These are phyloP conservation scores for Balansia obtecta DNA, from an alignment of 2,329 filamentous ascomycete species.

Conservation along the genomic window DNA sequence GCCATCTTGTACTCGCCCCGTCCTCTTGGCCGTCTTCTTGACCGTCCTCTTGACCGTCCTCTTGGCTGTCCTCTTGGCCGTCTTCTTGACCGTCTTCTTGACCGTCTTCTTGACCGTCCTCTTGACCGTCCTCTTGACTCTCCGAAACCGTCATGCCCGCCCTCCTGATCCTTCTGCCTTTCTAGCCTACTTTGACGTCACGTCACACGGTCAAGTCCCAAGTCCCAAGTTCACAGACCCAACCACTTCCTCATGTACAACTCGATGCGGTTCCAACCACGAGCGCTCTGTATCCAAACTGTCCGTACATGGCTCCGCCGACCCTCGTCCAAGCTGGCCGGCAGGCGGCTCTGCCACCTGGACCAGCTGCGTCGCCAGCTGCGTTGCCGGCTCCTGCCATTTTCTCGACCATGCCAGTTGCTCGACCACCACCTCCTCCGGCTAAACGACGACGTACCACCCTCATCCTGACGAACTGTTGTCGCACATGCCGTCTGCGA, in stretches of 20 bases:
- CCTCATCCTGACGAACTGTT: conserved; percentile 18
- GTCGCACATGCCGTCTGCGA: conserved; percentile 25
- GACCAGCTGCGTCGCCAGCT: neutral
- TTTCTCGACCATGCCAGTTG: neutral
- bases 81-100: too few species aligned
- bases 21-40: too few species aligned
- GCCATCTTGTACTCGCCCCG: neutral
- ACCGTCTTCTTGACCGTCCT: too few species aligned
- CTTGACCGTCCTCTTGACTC: too few species aligned
- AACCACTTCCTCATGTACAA: conserved; percentile 8
- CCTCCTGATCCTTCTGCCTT: neutral
- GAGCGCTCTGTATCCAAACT: conserved; percentile 3
- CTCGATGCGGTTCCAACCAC: conserved; percentile 1
- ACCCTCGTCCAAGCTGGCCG: conserved; percentile 7
- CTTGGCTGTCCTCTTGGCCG: too few species aligned
- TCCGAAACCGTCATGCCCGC: neutral
- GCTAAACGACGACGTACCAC: conserved; percentile 21
- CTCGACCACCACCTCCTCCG: conserved; percentile 11
- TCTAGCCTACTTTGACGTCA: neutral
- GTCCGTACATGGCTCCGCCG: conserved; percentile 8
- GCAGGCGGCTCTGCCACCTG: neutral
- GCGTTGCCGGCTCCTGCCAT: neutral
- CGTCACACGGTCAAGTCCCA: neutral
- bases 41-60: too few species aligned
- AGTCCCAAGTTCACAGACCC: neutral